These are phyloP conservation scores for Aspergillus egyptiacus DNA, from an alignment of 495 filamentous ascomycete genomes.

Conservation along the genomic window DNA sequence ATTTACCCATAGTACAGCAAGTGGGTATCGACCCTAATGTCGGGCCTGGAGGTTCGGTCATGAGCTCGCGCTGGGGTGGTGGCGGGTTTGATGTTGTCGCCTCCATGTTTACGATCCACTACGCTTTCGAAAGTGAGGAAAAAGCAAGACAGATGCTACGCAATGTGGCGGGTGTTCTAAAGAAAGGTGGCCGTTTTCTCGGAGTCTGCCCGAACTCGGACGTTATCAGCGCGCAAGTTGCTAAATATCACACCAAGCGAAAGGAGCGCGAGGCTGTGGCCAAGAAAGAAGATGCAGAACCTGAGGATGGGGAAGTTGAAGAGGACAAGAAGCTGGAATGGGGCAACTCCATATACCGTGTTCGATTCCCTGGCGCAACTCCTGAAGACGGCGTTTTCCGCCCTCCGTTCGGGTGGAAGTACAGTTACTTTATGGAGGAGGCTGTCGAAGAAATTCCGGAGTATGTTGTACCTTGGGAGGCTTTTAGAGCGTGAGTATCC, in stretches of 20 bases:
- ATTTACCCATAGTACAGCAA: conserved; percentile 68
- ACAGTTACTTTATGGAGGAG: conserved; percentile 91
- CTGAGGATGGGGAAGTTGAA: conserved; percentile 48
- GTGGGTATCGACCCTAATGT: conserved; percentile 74
- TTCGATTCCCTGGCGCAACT: conserved; percentile 75
- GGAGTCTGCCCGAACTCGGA: conserved; percentile 93
- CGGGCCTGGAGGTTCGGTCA: conserved; percentile 52
- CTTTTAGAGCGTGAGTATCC: conserved; percentile 66
- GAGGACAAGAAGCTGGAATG: conserved; percentile 58
- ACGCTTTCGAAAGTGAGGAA: conserved; percentile 87
- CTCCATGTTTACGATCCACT: conserved; percentile 99
- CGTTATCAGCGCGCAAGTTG: conserved; percentile 63
- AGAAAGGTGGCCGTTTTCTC: conserved; percentile 89
- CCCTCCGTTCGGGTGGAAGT: conserved; percentile 95
- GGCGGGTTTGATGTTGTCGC: conserved; percentile 93
- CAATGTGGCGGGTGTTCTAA: conserved; percentile 83
- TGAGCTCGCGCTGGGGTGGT: conserved; percentile 55
- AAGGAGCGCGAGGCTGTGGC: conserved; percentile 38
- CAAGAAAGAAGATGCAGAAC: conserved; percentile 21
- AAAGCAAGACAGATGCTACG: conserved; percentile 87
- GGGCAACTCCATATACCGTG: conserved; percentile 89
- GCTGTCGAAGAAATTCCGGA: conserved; percentile 95
- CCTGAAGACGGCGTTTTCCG: conserved; percentile 75
- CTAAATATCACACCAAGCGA: conserved; percentile 56
- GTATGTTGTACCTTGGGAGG: conserved; percentile 97